A percentile compares a stretch with the other conserved stretches of the same genome.
phyloP scores from a whole-genome alignment of 192 early-diverging fungal species.

The Diversispora epigaea region DNA sequence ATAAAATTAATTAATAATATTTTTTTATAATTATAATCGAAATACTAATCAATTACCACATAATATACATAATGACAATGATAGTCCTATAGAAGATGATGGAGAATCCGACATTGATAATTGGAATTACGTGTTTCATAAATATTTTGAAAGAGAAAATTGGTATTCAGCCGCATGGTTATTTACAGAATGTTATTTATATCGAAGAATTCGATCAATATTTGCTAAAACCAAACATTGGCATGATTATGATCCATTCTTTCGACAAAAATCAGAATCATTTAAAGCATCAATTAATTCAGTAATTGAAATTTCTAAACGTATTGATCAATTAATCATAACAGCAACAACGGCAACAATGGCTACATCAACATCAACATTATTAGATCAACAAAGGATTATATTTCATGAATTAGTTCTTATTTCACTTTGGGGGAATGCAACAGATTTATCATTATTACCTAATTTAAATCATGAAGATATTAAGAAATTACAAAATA shows the following conservation, averaged over 20 bases:
- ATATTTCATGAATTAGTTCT: conserved; percentile 70
- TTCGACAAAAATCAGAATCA: conserved; percentile 61
- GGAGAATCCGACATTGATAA: conserved; percentile 50
- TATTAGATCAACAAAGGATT: conserved; percentile 37
- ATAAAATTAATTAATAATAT: neutral
- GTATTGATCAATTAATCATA: conserved; percentile 40
- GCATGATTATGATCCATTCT: conserved; percentile 75
- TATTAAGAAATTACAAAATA: conserved; percentile 65
- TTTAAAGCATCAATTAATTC: conserved; percentile 67
- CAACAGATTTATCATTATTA: conserved; percentile 79
- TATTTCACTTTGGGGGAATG: conserved; percentile 89
- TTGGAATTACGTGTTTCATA: conserved; percentile 67
- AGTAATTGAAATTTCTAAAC: conserved; percentile 65
- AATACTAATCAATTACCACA: neutral
- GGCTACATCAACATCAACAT: conserved; percentile 15
- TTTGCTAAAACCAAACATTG: conserved; percentile 60
- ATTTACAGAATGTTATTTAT: conserved; percentile 83
- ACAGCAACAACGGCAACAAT: conserved; percentile 22
- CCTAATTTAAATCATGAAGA: conserved; percentile 65
- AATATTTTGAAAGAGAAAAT: conserved; percentile 53
- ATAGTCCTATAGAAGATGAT: conserved; percentile 54
- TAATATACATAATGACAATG: neutral
- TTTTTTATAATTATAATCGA: neutral
- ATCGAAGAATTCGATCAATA: conserved; percentile 64
- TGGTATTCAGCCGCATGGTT: conserved; percentile 84